Evolutionary conservation across 345 rosid genomes (phyloP).

Genomic region (Murraya paniculata): DNA sequence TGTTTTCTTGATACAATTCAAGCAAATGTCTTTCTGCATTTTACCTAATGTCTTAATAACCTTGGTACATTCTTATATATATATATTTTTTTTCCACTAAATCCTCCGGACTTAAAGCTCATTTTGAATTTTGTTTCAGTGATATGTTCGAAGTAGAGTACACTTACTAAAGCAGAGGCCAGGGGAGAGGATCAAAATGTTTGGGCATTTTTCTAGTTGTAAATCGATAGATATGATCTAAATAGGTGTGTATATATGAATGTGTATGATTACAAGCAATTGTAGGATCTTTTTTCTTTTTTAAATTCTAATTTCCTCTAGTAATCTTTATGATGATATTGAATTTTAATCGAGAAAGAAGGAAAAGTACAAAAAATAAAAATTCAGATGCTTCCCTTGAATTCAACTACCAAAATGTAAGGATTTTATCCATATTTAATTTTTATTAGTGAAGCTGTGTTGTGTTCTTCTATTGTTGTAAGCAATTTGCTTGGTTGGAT

Average conservation of each 20-base stretch:
- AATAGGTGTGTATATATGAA: background rate
- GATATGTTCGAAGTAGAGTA: background rate
- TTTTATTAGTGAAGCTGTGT: no score
- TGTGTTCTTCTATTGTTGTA: no score
- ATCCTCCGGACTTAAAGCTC: background rate
- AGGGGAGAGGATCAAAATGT: background rate
- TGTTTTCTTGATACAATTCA: no score
- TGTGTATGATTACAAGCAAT: background rate
- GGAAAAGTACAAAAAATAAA: no score
- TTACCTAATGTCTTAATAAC: background rate
- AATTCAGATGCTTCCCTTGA: no score
- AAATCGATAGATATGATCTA: background rate
- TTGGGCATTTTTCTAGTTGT: background rate
- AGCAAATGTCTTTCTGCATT: background rate
- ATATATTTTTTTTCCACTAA: background rate
- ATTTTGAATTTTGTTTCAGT: background rate
- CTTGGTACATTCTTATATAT: background rate
- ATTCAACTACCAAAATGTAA: background rate
- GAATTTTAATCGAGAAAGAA: background rate
- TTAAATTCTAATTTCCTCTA: background rate
- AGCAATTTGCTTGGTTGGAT: no score
- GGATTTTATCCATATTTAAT: background rate
- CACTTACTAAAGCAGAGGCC: background rate
- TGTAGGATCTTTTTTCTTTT: background rate
- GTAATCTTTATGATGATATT: background rate